Base-by-base conservation (phyloP, 2,329 filamentous ascomycete genomes). In the Pseudonectria foliicola region DNA sequence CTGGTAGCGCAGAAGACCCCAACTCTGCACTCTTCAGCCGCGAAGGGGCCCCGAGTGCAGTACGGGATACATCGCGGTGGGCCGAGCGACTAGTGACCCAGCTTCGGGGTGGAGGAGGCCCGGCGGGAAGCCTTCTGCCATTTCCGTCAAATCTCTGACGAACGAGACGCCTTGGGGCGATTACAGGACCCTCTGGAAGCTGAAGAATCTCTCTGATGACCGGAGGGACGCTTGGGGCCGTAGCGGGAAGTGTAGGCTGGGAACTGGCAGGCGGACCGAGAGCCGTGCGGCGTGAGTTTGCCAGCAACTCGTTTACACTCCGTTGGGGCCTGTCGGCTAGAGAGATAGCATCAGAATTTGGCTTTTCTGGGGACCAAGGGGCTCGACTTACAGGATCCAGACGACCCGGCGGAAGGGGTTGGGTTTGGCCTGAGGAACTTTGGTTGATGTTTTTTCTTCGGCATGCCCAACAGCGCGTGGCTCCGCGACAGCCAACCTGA, bases 301-400 rank as follows among this genome's bases (percentile, higher is more conserved):
- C 67, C 49, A 81, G 69, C 41, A 78, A 61, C 43, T 80, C 70
- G 54, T 81, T 81, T 52, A 81, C 77, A 39, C 68, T 55, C 45
- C 46, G 59, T 36, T 51, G 42, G 32, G 58, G 39, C 44, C 55
- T 59, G 34, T 55, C 60, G 62, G 45, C 36, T 45, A 43, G 5
- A 47, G 39, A 37, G 49, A 36, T 36, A 31, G 40, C 45, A 50
- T 55, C 45, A 55, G 51, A 53, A 44, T 45, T 29, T 43, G 49
- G 48, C 42, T 49, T 43, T 49, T 49, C 16, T 23, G 25, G 16
- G 27, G 28, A 26, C 26, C 13, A 29, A 30, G 33, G 29, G 35
- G 37, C 55, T 52, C 42, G 57, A 53, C 52, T 31, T 43, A 37
- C 42, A 44, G 34, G 43, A 48, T 34, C 57, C 40, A 32, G 50